A percentile compares a stretch with the other conserved stretches of the same genome.
Conservation (phyloP, 1,284 basidiomycete genomes). For the Mycosarcoma mackinlayi region DNA sequence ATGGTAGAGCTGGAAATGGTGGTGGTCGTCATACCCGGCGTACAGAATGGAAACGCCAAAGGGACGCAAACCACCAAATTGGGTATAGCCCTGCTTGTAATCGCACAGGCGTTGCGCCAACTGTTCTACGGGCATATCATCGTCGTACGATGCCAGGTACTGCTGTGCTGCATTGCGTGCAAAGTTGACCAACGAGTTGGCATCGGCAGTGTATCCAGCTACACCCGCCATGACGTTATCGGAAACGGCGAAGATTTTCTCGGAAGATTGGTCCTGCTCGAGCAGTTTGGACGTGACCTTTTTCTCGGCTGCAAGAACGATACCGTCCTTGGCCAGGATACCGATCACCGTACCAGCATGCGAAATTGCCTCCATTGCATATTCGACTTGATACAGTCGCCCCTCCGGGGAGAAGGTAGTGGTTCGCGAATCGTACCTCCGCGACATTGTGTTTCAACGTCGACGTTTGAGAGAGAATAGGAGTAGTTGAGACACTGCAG, state of each 20-base stretch:
- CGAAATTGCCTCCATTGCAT: slow-evolving; percentile 99
- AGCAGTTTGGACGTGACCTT: slow-evolving; percentile 98
- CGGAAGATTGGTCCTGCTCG: slow-evolving; percentile 88
- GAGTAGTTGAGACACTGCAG: too few species aligned
- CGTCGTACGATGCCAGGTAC: slow-evolving; percentile 89
- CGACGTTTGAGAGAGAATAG: neutral
- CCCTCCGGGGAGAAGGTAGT: slow-evolving; percentile 69
- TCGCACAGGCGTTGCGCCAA: slow-evolving; percentile 93
- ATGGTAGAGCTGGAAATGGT: slow-evolving; percentile 97
- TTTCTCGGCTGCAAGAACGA: slow-evolving; percentile 98
- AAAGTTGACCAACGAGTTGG: slow-evolving; percentile 96
- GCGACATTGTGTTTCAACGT: slow-evolving; percentile 53
- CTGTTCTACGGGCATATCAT: slow-evolving; percentile 97
- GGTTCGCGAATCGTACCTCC: slow-evolving; percentile 66
- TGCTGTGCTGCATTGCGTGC: slow-evolving; percentile 87
- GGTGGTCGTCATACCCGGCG: slow-evolving; percentile 94
- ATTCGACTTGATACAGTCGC: slow-evolving; percentile 79
- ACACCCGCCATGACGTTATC: slow-evolving; percentile 91
- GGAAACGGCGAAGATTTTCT: slow-evolving; percentile 90
- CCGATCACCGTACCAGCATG: slow-evolving; percentile 95
- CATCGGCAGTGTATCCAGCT: slow-evolving; percentile 94
- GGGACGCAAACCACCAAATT: slow-evolving; percentile 95
- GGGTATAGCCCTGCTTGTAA: slow-evolving; percentile 98
- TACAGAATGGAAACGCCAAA: slow-evolving; percentile 97
- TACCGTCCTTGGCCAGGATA: slow-evolving; percentile 86